Evolutionary conservation across 2,329 filamentous ascomycete genomes (phyloP).

Genomic region (Cladosporium sp.): DNA sequence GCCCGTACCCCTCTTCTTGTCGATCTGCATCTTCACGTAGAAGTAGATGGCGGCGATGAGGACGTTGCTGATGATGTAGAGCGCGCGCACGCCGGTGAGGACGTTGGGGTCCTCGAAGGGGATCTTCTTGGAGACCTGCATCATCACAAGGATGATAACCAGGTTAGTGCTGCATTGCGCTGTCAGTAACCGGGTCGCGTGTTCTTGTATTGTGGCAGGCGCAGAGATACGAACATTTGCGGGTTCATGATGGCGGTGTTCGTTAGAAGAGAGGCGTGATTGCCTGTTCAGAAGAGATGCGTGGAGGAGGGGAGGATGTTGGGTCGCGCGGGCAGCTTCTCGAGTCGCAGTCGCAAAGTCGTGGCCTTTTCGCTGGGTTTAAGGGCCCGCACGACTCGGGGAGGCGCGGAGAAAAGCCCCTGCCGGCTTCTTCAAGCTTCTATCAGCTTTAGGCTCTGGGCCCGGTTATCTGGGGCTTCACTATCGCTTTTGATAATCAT

Average conservation of each 20-base stretch:
- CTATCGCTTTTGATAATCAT: too few species aligned
- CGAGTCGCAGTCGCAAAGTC: too few species aligned
- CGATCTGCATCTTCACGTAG: slow-evolving; percentile 78
- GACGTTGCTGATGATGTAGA: slow-evolving; percentile 67
- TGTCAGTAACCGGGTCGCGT: slow-evolving; percentile 13
- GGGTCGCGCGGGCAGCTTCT: too few species aligned
- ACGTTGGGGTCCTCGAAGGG: slow-evolving; percentile 84
- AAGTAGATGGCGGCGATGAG: slow-evolving; percentile 80
- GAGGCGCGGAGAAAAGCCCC: too few species aligned
- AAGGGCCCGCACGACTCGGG: too few species aligned
- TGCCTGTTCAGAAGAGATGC: neutral
- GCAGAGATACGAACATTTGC: slow-evolving; percentile 23
- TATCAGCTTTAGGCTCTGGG: too few species aligned
- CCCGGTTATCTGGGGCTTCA: too few species aligned
- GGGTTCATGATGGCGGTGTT: slow-evolving; percentile 25
- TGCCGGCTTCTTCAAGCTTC: too few species aligned
- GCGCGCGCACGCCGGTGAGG: slow-evolving; percentile 55
- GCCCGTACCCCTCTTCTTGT: slow-evolving; percentile 87
- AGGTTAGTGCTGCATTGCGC: slow-evolving; percentile 67
- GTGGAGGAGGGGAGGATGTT: neutral
- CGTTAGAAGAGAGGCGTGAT: neutral
- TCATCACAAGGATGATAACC: slow-evolving; percentile 92
- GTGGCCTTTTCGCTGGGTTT: too few species aligned
- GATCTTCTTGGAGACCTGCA: slow-evolving; percentile 95
- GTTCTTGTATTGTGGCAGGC: neutral